Base-by-base conservation (phyloP, 2,329 filamentous ascomycete species). In the Fusarium incarnatum region DNA sequence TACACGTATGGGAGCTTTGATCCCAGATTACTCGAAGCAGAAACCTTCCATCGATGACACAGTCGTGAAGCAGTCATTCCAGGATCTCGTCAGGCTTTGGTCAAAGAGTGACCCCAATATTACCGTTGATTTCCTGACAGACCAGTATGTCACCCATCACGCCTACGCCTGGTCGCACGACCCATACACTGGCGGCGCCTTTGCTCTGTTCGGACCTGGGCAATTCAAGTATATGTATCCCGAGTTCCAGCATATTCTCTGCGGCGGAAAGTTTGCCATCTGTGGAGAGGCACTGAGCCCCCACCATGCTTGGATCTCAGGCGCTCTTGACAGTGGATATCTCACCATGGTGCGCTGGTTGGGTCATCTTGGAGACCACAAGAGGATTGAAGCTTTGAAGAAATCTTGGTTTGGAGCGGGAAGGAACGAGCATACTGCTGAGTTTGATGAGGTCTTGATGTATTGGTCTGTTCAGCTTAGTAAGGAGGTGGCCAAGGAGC, bases 301-400 rank as follows among this genome's bases (percentile, higher is more conserved):
- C 0, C 77, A 83, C 22, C 82, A 83, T 28, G 81, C 78, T 0
- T 83, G 81, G 81, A 77, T 83, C 11, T 75, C 76, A 0, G 80
- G 81, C 1, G 73, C 80, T 0, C 62, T 83, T 0, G 79, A 82
- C 34, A 81, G 79, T 23, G 78, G 76, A 4, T 76, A 76, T 25
- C 30, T 34, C 0, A 55, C 50, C 3, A 10, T 71, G 30, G 12
- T 58, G 22, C 34, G 42, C 20, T 70, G 67, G 67, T 4, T 71
- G 11, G 15, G 8, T 1, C 27, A 40, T 12, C 20, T 23, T 0
- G n/a, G 5, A 0, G 23, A 53, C 0, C 12, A 42, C 3, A 15
- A 15, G 3, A 55, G 60, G 7, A 12, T 20, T 9, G 60, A 44
- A 5, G 34, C 22, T 1, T 15, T 70, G 25, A 53, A 53, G 27